Evolutionary conservation across 345 rosid genomes (phyloP).

Genomic region (Acer yangbiense): DNA sequence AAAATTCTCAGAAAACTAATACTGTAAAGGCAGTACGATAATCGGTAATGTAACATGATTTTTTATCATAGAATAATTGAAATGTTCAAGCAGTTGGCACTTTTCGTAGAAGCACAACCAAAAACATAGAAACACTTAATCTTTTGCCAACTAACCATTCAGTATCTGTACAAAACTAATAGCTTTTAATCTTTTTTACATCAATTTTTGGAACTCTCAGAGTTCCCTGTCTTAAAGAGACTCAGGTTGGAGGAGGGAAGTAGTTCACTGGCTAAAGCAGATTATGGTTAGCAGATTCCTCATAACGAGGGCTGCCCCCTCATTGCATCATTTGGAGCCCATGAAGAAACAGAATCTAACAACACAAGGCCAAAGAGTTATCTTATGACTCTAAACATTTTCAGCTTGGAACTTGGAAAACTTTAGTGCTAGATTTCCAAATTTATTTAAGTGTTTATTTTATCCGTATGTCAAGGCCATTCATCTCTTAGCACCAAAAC

Average conservation of each 20-base stretch:
- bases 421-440: background rate
- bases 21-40: background rate
- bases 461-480: background rate
- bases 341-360: background rate
- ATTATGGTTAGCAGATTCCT: constrained; percentile 10
- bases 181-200: background rate
- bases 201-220: background rate
- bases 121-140: background rate
- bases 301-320: background rate
- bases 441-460: too few relatives aligned
- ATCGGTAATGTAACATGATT: background rate
- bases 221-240: background rate
- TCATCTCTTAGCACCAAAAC: background rate
- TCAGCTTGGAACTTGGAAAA: background rate
- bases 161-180: background rate
- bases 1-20: background rate
- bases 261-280: constrained; percentile 8
- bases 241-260: background rate
- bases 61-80: background rate
- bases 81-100: constrained; percentile 2
- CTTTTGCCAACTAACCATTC: background rate
- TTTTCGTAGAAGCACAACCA: background rate
- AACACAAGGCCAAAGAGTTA: background rate
- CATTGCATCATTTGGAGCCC: background rate
- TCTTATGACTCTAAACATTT: background rate